Conservation (phyloP, 148 eudicot species). For the Tetragonia tetragonoides region DNA sequence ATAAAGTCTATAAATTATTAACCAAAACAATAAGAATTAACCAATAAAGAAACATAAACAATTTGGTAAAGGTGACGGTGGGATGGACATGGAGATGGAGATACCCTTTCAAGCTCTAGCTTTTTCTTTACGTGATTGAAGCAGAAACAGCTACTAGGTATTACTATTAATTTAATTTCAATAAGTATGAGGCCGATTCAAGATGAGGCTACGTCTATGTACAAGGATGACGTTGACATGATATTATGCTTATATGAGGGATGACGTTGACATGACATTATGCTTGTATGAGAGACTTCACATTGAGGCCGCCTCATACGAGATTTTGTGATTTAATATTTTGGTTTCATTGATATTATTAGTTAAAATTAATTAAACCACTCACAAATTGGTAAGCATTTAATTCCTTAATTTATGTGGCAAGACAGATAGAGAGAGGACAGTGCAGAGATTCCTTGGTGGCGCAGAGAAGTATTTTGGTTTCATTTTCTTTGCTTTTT, state of each 20-base stretch:
- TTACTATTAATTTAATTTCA: too few species aligned
- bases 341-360: not conserved
- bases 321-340: too few species aligned
- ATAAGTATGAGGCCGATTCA: too few species aligned
- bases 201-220: too few species aligned
- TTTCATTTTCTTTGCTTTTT: conserved; percentile 19
- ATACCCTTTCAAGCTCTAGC: conserved; percentile 17
- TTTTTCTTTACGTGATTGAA: conserved; percentile 32
- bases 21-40: not conserved
- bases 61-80: conserved; percentile 25
- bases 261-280: too few species aligned
- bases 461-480: conserved; percentile 24
- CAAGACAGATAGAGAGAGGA: not conserved
- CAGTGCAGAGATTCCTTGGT: conserved; percentile 31
- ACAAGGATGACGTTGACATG: too few species aligned
- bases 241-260: too few species aligned
- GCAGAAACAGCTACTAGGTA: not conserved
- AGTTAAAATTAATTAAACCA: not conserved
- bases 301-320: too few species aligned
- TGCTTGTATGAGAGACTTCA: too few species aligned
- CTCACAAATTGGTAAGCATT: not conserved
- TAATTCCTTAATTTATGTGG: not conserved
- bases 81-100: conserved; percentile 7
- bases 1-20: not conserved
- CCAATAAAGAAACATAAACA: not conserved